Base-by-base conservation (phyloP, 805 yeast genomes). In the Spathaspora girioi region DNA sequence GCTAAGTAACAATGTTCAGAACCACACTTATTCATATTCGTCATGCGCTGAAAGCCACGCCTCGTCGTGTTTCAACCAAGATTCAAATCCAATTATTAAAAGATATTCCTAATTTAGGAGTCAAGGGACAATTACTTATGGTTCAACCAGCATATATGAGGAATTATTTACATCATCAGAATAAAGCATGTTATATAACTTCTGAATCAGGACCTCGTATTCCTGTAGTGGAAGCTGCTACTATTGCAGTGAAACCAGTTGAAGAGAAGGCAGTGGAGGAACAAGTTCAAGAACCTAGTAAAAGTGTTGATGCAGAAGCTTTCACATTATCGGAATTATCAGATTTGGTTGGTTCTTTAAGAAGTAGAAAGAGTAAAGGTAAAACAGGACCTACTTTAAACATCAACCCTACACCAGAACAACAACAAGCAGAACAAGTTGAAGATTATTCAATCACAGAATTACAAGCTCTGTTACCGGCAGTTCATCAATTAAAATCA, bases 121-220 rank as follows among this genome's bases (percentile, higher is more conserved):
- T 70, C 19, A 73, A 70, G 54, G 97, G 97, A 35, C 86, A 91
- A 70, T 77, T 91, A 43, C 76, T 86, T 27, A 73, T 79, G 35
- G 97, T 91, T 17, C 78, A 82, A 55, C 91, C 96, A 29, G 87
- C 90, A 19, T 75, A 81, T 55, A 91, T 91, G 97, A 81, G 93
- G 63, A 89, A 88, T 69, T 80, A 71, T 59, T 77, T 91, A 51
- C 89, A 89, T 60, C 80, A 81, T 43, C 60, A 73, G 54, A 84
- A 88, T 60, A 87, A 89, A 43, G 97, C 97, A 2, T 78, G 81
- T 17, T 91, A 89, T 61, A 76, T 89, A 19, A 64, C 67, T 43
- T 58, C 58, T 38, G 63, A 50, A 1, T 49, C 63, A 42, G 71
- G 68, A 3, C 78, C 78, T 6, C 66, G 69, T 47, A 68, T 74